phyloP scores from a whole-genome alignment of 2,329 filamentous ascomycete genomes.

The Hypoxylon sp. region DNA sequence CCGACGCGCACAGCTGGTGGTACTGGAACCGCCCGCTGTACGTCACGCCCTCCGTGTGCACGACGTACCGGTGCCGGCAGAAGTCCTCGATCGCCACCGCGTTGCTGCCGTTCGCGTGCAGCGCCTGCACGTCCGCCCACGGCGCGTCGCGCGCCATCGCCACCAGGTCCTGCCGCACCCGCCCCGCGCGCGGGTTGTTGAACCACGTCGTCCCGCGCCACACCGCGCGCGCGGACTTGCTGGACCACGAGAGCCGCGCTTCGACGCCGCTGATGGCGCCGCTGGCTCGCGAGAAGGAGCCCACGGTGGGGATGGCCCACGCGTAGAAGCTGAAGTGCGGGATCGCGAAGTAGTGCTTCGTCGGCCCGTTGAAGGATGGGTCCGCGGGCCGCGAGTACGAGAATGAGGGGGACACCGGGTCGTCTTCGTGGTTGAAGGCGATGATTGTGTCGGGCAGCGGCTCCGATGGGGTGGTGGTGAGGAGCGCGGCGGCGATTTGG shows the following conservation, averaged over 20 bases:
- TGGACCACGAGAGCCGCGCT: conserved; percentile 41
- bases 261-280: conserved; percentile 59
- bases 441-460: conserved; percentile 66
- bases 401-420: conserved; percentile 61
- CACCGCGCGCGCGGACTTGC: conserved; percentile 61
- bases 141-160: conserved; percentile 53
- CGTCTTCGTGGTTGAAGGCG: conserved; percentile 67
- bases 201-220: conserved; percentile 69
- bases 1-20: conserved; percentile 65
- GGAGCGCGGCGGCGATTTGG: conserved; percentile 67
- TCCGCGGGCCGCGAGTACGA: conserved; percentile 64
- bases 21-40: conserved; percentile 68
- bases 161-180: conserved; percentile 60
- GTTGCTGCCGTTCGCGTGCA: conserved; percentile 60
- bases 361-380: conserved; percentile 50
- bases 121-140: conserved; percentile 66
- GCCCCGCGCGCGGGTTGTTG: conserved; percentile 61
- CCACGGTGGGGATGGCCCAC: conserved; percentile 67
- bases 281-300: conserved; percentile 60
- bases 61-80: conserved; percentile 66
- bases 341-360: conserved; percentile 63
- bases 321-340: conserved; percentile 71
- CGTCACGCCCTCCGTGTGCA: conserved; percentile 69
- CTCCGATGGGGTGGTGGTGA: conserved; percentile 62
- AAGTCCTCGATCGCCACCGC: conserved; percentile 65